Base-by-base conservation (phyloP, 1,284 basidiomycete species). In the Malassezia arunalokei region DNA sequence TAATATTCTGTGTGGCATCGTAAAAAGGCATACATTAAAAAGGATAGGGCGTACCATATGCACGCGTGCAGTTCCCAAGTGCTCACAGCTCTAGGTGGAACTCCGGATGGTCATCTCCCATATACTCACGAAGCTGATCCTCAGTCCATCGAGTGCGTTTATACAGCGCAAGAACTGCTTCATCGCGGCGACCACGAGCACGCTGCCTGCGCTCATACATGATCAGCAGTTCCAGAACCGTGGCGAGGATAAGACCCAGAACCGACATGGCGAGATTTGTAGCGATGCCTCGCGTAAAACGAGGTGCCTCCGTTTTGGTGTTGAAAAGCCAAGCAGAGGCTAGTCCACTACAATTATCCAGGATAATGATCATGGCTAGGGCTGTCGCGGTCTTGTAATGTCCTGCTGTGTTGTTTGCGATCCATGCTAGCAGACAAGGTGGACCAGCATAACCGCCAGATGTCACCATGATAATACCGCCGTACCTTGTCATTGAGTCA, bases 31-130 rank as follows among this genome's bases (percentile, higher is more conserved):
- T 24, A 24, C 20, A 24, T 24, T 24, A 2, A 24, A 24, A 24
- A 24, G 20, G 20, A 24, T 24, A 24, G 20, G 20, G 20, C 20
- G 20, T 24, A 24, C 20, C 20, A 24, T 2, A 24, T 24, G 4
- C 20, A 24, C 20, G 20, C 4, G 20, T 4, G 20, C 20, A 24
- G 20, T 24, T 24, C 20, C 20, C 20, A 24, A 24, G 20, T 24
- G 20, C 20, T 43, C 40, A 58, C 44, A 58, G 29, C 29, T 57
- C 57, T n/a, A 56, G 51, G 11, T 35, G 29, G 40, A 52, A 70
- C 29, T 64, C 63, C 11, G 67, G 65, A 24, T 68, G 64, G 31
- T 59, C 56, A 41, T 70, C 67, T 27, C 67, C 67, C 29, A 70
- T 58, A 38, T 62, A 62, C 30, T 55, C 54, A 35, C 60, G 57